Evolutionary conservation across 2,329 filamentous ascomycete genomes (phyloP), one percentile per base, ranked within the genome.

Genomic region (Lasiodiplodia hormozganensis): DNA sequence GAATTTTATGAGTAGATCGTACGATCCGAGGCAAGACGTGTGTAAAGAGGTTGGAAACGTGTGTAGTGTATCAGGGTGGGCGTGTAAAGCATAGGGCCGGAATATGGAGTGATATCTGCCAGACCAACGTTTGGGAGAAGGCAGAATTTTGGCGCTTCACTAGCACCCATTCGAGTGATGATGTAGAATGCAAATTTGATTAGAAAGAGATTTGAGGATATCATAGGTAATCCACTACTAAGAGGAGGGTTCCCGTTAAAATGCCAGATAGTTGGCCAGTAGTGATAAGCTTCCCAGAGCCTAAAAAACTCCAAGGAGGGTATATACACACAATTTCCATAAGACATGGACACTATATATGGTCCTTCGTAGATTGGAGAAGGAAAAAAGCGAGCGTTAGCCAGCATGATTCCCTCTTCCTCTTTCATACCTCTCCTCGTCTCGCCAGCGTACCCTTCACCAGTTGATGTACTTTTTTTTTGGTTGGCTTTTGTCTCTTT

Each of bases 311-410:
- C 54, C 54, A 58, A 58, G 16, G 34, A 58, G 54, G 54, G 54
- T 58, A 58, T 58, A 58, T 58, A 58, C 54, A 58, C 18, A 58
- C 36, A 40, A 58, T 47, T 47, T 47, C 43, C 25, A 53, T 14
- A 53, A 53, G n/a, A 47, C 43, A 47, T 47, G 43, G 25, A 28
- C 51, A 53, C 34, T 40, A 58, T 40, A 58, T 38, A 36, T 58
- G 34, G 36, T 21, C 34, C 31, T 21, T 58, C 31, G 36, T 25
- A 25, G n/a, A 25, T 31, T 56, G 28, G 28, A 31, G 12, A n/a
- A 18, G 52, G 14, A 56, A 38, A 57, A 58, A 11, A 47, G 34
- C 54, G 34, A 58, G 54, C 54, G 54, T 34, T 40, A 38, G 54
- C 54, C 34, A 8, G 43, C 43, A 11, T 47, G n/a, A n/a, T 47